These are phyloP conservation scores for Yamadazyma membranifaciens DNA, from an alignment of 1,139 yeast genomes.

Conservation along the genomic window DNA sequence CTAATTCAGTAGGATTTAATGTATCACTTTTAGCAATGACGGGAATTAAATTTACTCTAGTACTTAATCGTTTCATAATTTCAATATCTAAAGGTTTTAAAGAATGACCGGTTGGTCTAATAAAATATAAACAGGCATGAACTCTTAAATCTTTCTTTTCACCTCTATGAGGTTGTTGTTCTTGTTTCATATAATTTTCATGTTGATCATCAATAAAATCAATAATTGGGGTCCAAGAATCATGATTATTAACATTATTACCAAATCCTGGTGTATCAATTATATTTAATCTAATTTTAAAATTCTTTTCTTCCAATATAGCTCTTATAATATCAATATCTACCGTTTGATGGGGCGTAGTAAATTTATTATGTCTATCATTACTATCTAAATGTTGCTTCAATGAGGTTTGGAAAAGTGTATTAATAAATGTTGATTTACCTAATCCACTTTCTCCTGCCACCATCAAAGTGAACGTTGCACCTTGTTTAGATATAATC, in stretches of 20 bases:
- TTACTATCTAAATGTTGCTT: conserved; percentile 64
- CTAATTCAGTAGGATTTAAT: conserved; percentile 77
- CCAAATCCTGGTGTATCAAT: conserved; percentile 99
- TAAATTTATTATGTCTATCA: conserved; percentile 67
- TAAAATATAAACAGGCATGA: conserved; percentile 92
- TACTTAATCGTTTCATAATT: conserved; percentile 82
- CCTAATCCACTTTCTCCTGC: conserved; percentile 97
- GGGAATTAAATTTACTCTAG: conserved; percentile 92
- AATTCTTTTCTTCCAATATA: conserved; percentile 87
- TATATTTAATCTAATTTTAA: conserved; percentile 78
- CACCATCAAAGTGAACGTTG: conserved; percentile 88
- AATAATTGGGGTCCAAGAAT: conserved; percentile 90
- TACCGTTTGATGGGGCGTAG: conserved; percentile 72
- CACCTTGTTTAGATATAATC: conserved; percentile 85
- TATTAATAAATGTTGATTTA: conserved; percentile 90
- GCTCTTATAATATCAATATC: conserved; percentile 91
- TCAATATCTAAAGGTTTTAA: conserved; percentile 93
- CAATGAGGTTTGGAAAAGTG: conserved; percentile 75
- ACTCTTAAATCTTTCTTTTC: conserved; percentile 82
- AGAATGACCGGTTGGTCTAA: conserved; percentile 95
- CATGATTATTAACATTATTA: conserved; percentile 89
- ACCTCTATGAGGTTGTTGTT: conserved; percentile 83
- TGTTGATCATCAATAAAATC: conserved; percentile 98
- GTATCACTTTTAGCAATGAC: conserved; percentile 96
- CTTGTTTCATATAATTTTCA: conserved; percentile 91